A percentile compares a stretch with the other conserved stretches of the same genome.
Conservation (phyloP, 768 basidiomycete species). For the Mycena galopus region DNA sequence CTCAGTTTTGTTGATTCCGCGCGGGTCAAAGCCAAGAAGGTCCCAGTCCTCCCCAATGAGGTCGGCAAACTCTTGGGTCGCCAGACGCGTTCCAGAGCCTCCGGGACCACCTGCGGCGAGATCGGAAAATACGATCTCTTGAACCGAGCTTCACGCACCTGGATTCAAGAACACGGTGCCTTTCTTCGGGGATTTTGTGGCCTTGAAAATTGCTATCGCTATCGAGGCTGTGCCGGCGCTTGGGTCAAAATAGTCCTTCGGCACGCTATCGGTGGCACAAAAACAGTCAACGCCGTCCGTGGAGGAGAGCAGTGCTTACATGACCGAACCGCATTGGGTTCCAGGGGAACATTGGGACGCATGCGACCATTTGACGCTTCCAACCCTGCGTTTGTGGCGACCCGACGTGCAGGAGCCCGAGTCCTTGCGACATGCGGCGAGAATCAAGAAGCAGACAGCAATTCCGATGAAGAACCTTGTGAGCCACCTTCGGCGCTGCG, state of each 20-base stretch:
- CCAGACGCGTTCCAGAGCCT: conserved; percentile 39
- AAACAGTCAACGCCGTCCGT: background rate
- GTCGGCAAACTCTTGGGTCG: conserved; percentile 24
- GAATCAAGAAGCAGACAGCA: background rate
- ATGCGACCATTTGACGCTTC: conserved; percentile 4
- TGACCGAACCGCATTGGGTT: conserved; percentile 9
- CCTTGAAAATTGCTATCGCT: conserved; percentile 36
- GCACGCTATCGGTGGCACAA: conserved; percentile 32
- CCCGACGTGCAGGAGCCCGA: background rate
- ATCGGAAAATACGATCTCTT: background rate
- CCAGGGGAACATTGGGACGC: conserved; percentile 13
- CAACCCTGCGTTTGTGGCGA: background rate
- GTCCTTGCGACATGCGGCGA: background rate
- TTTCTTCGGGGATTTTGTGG: conserved; percentile 37
- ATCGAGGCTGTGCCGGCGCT: conserved; percentile 37
- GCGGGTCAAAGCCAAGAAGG: conserved; percentile 46
- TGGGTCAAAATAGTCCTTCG: conserved; percentile 42
- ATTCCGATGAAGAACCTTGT: background rate
- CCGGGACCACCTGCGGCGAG: conserved; percentile 41
- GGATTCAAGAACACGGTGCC: conserved; percentile 43
- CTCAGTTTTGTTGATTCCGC: conserved; percentile 42
- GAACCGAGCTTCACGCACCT: conserved; percentile 19
- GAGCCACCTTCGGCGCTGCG: background rate
- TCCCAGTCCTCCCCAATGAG: conserved; percentile 46
- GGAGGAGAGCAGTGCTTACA: background rate